Evolutionary conservation across 2,329 filamentous ascomycete species (phyloP), one percentile per base, ranked within the genome.

Genomic region (Lecanosticta acicola): DNA sequence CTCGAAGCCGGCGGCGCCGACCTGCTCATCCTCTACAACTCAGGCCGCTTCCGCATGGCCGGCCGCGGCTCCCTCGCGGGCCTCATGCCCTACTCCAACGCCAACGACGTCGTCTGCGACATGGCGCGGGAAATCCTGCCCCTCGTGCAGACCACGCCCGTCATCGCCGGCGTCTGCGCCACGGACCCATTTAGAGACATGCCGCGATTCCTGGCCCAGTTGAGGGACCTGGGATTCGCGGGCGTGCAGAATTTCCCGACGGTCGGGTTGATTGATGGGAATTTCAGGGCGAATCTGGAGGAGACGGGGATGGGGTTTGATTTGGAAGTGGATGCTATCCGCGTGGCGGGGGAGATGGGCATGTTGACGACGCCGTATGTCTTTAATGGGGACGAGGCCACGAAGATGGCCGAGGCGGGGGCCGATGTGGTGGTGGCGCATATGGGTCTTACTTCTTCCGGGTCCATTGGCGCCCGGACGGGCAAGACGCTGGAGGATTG

Each of bases 261-360:
- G 0, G 82, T 86, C 1, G 83, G 83, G 0, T 67, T 87, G 17
- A 81, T 86, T 29, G 83, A 87, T 61, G 83, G 81, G 1, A 72
- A 72, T 10, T 86, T 87, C 60, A 74, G 84, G 10, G 71, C 73
- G 17, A 81, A 83, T 53, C 71, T 87, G 1, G 84, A 87, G 59
- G 82, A 85, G 62, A 86, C 83, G 1, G 82, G 79, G 7, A 87
- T 87, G 81, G 77, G 78, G 1, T 87, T 80, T 58, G 75, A 74
- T 13, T 66, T 73, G 5, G 83, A 87, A 59, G 82, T 87, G 2
- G 79, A 81, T 41, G 79, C 85, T 73, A 74, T 87, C 37, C 70
- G 71, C 8, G 57, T 71, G n/a, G 83, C 84, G 1, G 75, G 72
- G 36, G 66, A 72, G 34, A 66, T 83, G 65, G 81, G 75, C 20